Evolutionary conservation across 108 stramenopile species (phyloP).

Genomic region (Nitzschia sp.): DNA sequence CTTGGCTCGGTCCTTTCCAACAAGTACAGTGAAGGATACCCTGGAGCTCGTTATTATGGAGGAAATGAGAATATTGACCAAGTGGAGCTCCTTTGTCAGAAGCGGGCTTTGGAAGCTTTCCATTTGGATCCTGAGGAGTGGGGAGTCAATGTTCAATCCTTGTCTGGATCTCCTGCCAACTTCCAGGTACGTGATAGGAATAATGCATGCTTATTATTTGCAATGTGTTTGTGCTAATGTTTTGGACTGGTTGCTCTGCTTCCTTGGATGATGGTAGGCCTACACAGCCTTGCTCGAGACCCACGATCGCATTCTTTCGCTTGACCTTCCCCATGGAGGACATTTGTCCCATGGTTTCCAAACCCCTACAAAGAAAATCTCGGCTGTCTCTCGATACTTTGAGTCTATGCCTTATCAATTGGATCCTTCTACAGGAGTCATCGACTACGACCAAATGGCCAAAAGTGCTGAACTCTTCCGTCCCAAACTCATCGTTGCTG

Average conservation of each 20-base stretch:
- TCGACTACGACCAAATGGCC: slow-evolving; percentile 98
- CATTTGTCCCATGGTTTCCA: slow-evolving; percentile 98
- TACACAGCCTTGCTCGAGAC: slow-evolving; percentile 99
- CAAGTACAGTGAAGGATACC: slow-evolving; percentile 96
- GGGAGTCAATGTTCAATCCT: slow-evolving; percentile 93
- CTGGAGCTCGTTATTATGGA: slow-evolving; percentile 93
- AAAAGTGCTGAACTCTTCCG: slow-evolving; percentile 95
- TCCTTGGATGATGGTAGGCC: slow-evolving; percentile 74
- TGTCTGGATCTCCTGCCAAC: slow-evolving; percentile 98
- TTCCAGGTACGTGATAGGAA: slow-evolving; percentile 93
- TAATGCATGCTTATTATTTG: background rate
- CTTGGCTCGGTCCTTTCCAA: slow-evolving; percentile 97
- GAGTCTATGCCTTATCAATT: slow-evolving; percentile 99
- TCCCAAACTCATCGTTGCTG: slow-evolving; percentile 98
- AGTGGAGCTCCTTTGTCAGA: slow-evolving; percentile 96
- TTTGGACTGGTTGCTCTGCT: too few relatives aligned
- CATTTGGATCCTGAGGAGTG: slow-evolving; percentile 89
- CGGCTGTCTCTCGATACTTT: slow-evolving; percentile 92
- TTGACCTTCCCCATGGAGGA: slow-evolving; percentile 98
- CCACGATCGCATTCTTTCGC: slow-evolving; percentile 98
- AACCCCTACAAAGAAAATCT: slow-evolving; percentile 95
- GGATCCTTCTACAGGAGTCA: slow-evolving; percentile 90
- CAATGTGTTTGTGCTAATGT: background rate
- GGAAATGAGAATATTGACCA: slow-evolving; percentile 97
- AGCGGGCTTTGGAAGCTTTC: slow-evolving; percentile 94